Conservation (phyloP, 2,329 filamentous ascomycete genomes). For the Colletotrichum sidae region DNA sequence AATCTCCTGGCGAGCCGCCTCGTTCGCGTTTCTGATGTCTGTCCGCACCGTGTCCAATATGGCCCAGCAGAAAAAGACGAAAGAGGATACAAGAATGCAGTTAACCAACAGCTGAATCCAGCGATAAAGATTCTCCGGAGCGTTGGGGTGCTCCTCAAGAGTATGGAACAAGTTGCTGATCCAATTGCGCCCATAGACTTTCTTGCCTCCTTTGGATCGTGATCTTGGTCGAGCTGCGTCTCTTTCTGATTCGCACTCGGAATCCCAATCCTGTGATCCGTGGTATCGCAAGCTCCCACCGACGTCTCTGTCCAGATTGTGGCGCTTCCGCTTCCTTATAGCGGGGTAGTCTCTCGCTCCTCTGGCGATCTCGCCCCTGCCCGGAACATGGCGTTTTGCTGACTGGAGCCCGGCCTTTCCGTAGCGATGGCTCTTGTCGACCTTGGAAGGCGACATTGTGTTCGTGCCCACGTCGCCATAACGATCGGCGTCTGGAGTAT, state of each 20-base stretch:
- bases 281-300: conserved; percentile 59
- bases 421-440: conserved; percentile 60
- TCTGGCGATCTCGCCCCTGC: conserved; percentile 73
- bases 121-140: conserved; percentile 68
- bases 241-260: conserved; percentile 63
- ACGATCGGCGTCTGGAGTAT: conserved; percentile 64
- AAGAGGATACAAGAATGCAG: conserved; percentile 65
- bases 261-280: conserved; percentile 54
- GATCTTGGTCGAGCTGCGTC: conserved; percentile 45
- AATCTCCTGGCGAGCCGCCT: conserved; percentile 75
- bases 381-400: conserved; percentile 59
- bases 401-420: conserved; percentile 53
- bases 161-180: conserved; percentile 59
- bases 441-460: conserved; percentile 59
- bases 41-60: conserved; percentile 77
- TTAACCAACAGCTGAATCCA: conserved; percentile 75
- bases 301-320: conserved; percentile 63
- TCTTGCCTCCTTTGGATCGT: conserved; percentile 38
- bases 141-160: conserved; percentile 68
- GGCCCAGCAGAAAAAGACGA: conserved; percentile 73
- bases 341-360: conserved; percentile 53
- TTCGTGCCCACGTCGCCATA: conserved; percentile 56
- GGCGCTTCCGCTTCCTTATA: conserved; percentile 66
- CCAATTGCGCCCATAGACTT: conserved; percentile 46
- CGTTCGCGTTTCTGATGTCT: conserved; percentile 80